Base-by-base conservation (phyloP, 805 yeast species). In the Candida argentea region DNA sequence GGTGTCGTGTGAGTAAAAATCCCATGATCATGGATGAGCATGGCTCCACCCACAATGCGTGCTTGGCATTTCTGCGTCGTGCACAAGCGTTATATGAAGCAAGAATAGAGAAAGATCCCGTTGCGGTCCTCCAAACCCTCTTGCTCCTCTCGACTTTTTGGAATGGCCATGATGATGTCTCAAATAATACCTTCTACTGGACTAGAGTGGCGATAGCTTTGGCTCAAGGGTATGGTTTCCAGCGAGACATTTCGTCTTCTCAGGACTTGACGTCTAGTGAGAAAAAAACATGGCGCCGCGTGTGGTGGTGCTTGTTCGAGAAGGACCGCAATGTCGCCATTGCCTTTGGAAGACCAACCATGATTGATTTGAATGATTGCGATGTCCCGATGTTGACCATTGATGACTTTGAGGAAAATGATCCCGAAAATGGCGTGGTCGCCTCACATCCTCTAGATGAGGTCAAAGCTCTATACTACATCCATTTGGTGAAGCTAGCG, bases 161-260 rank as follows among this genome's bases (percentile, higher is more conserved):
- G 76, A 87, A 76, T 37, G 76, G 82, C 2, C 80, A 81, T 6
- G 78, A 78, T 38, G 76, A 72, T 39, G 75, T 74, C 20, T 65
- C 80, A 16, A 70, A 76, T 29, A 77, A 76, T 46, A 69, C 75
- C 3, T 73, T 68, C 43, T 76, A 75, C 48, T 76, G 85, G 84
- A 67, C 77, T 7, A 63, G 83, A 27, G 67, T 74, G 7, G 87
- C 85, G 1, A 60, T 79, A 19, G 67, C 76, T 7, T 57, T 76
- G 27, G 87, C 87, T 2, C 86, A 79, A 45, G 80, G 82, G 8
- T 67, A 73, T 43, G 94, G 94, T 1, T 58, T 83, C 39, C 91
- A 83, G 48, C 61, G 83, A 37, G 70, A 63, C 35, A 63, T 70
- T 22, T 52, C 58, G 13, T 49, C 45, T 16, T 51, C 67, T 26